Conservation (phyloP, 805 yeast species). For the Jamesozyma rosinii region DNA sequence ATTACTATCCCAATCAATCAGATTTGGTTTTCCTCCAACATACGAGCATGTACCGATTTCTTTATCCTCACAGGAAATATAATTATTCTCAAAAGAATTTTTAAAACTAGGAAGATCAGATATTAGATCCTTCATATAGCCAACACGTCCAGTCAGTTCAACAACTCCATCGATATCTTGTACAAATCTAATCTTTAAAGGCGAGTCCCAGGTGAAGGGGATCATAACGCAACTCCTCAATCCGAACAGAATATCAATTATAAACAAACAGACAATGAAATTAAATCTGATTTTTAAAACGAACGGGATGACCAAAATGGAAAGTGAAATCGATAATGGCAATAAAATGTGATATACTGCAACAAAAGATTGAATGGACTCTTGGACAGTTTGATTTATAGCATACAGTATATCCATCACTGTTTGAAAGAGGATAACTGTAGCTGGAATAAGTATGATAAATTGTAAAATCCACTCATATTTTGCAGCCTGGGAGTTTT, state of each 20-base stretch:
- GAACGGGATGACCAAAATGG: constrained; percentile 55
- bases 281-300: constrained; percentile 49
- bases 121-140: constrained; percentile 36
- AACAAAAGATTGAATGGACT: constrained; percentile 40
- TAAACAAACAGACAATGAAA: constrained; percentile 34
- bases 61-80: constrained; percentile 35
- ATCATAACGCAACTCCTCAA: constrained; percentile 8
- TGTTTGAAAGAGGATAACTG: constrained; percentile 45
- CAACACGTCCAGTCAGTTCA: constrained; percentile 8
- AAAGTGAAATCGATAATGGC: constrained; percentile 32
- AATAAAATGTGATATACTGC: constrained; percentile 29
- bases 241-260: constrained; percentile 33
- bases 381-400: constrained; percentile 61
- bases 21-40: constrained; percentile 41
- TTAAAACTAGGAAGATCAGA: constrained; percentile 59
- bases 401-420: constrained; percentile 39
- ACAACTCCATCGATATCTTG: constrained; percentile 39
- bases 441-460: constrained; percentile 54
- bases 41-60: constrained; percentile 50
- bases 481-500: constrained; percentile 13
- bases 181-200: constrained; percentile 4
- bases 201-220: constrained; percentile 3
- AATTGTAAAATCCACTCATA: constrained; percentile 82
- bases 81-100: constrained; percentile 9
- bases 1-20: constrained; percentile 32